phyloP scores from a whole-genome alignment of 2,329 filamentous ascomycete species.

The Fusarium annulatum region DNA sequence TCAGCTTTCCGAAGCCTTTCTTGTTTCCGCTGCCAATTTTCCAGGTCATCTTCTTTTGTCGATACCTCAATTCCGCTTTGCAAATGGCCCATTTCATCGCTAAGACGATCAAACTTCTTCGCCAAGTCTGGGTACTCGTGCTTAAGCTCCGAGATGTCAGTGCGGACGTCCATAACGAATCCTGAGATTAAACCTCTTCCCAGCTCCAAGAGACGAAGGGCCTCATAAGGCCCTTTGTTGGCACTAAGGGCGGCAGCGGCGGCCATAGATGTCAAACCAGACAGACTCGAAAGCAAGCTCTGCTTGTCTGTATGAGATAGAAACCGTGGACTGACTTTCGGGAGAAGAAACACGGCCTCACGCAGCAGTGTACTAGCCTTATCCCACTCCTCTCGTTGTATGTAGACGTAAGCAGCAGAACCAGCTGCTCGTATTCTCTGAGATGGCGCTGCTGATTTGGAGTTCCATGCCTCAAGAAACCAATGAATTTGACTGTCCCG shows the following conservation, averaged over 20 bases:
- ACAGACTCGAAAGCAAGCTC: not conserved
- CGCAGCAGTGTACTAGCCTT: not conserved
- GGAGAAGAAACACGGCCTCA: not conserved
- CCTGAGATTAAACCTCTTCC: not conserved
- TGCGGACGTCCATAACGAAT: not conserved
- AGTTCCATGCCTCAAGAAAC: not conserved
- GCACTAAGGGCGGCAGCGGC: fast-evolving
- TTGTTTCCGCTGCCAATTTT: not conserved
- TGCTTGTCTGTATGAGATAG: not conserved
- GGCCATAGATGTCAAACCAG: not conserved
- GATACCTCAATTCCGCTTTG: not conserved
- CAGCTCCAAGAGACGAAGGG: fast-evolving
- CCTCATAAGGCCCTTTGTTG: fast-evolving
- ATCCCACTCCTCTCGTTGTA: not conserved
- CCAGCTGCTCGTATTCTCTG: not conserved
- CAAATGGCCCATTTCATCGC: not conserved
- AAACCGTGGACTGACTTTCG: not conserved
- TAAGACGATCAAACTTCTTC: not conserved
- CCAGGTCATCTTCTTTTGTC: fast-evolving
- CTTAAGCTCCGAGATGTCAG: not conserved
- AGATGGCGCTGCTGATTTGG: not conserved
- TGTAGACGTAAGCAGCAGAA: not conserved
- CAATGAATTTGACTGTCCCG: not conserved
- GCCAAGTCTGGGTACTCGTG: not conserved
- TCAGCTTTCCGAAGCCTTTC: not conserved